phyloP scores from a whole-genome alignment of 768 basidiomycete species.

The Mycena indigotica region DNA sequence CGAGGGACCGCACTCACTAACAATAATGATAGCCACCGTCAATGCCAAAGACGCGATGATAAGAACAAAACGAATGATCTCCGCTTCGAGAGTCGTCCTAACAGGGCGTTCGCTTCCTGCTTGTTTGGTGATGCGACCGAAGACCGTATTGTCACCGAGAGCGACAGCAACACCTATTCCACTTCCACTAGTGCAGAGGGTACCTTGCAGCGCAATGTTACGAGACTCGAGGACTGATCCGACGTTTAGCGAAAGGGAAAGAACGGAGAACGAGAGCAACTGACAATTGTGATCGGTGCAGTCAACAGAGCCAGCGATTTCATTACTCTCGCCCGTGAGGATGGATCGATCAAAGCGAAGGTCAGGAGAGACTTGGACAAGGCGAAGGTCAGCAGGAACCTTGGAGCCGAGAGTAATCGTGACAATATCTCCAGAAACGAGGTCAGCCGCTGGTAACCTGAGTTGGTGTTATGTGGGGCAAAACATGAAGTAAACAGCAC shows the following conservation, averaged over 20 bases:
- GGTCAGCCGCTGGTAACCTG: slow-evolving; percentile 58
- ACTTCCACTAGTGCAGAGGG: slow-evolving; percentile 53
- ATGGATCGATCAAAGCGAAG: slow-evolving; percentile 64
- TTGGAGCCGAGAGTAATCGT: slow-evolving; percentile 65
- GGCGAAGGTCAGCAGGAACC: slow-evolving; percentile 68
- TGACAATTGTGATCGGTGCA: slow-evolving; percentile 38
- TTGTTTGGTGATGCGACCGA: slow-evolving; percentile 42
- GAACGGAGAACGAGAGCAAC: slow-evolving; percentile 6
- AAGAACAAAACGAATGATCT: slow-evolving; percentile 56
- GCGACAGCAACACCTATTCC: slow-evolving; percentile 51
- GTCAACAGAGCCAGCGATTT: slow-evolving; percentile 33
- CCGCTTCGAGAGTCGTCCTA: slow-evolving; percentile 53
- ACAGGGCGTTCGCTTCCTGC: slow-evolving; percentile 39
- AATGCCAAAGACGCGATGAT: slow-evolving; percentile 52
- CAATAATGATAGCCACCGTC: slow-evolving; percentile 47
- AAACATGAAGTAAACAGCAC: not conserved
- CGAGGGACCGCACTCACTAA: slow-evolving; percentile 51
- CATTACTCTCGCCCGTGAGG: slow-evolving; percentile 61
- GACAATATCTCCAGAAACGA: slow-evolving; percentile 71
- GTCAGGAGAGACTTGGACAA: slow-evolving; percentile 61
- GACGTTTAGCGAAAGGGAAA: slow-evolving; percentile 23
- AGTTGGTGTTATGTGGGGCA: slow-evolving; percentile 26
- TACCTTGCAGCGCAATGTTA: slow-evolving; percentile 63
- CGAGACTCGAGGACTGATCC: slow-evolving; percentile 41
- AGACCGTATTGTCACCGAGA: slow-evolving; percentile 52